phyloP scores from a whole-genome alignment of 1,139 yeast species.

The Debaryomyces robertsiae region DNA sequence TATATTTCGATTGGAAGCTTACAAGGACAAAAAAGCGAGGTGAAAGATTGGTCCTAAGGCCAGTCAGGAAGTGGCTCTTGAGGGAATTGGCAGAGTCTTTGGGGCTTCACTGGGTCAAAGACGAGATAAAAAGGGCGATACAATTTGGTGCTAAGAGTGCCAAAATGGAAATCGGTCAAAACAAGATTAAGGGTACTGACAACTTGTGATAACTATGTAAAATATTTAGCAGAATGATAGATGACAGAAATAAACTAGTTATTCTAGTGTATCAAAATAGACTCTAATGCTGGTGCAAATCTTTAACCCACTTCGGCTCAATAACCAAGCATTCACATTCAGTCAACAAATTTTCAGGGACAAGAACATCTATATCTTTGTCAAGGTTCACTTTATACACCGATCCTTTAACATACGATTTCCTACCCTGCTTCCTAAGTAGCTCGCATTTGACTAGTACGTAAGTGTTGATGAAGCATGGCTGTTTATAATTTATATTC shows the following conservation, averaged over 20 bases:
- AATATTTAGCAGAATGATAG: slow-evolving; percentile 9
- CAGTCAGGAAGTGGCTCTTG: slow-evolving; percentile 61
- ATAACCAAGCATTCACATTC: slow-evolving; percentile 48
- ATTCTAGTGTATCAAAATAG: background rate
- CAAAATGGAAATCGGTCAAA: slow-evolving; percentile 77
- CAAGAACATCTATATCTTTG: slow-evolving; percentile 23
- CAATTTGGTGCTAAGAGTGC: slow-evolving; percentile 97
- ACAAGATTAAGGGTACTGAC: slow-evolving; percentile 67
- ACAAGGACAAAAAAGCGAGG: slow-evolving; percentile 30
- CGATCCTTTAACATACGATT: slow-evolving; percentile 46
- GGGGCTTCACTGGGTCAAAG: slow-evolving; percentile 58
- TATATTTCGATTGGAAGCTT: slow-evolving; percentile 32
- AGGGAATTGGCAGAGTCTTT: slow-evolving; percentile 60
- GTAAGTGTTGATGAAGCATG: slow-evolving; percentile 37
- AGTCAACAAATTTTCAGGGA: slow-evolving; percentile 31
- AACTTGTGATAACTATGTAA: slow-evolving; percentile 14
- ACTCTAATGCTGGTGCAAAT: slow-evolving; percentile 23
- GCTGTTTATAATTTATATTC: slow-evolving; percentile 44
- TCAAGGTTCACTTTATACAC: slow-evolving; percentile 30
- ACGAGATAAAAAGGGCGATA: slow-evolving; percentile 90
- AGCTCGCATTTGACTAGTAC: slow-evolving; percentile 40
- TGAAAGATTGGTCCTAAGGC: slow-evolving; percentile 26
- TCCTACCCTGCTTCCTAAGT: slow-evolving; percentile 40
- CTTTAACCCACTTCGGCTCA: slow-evolving; percentile 51
- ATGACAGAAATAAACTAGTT: slow-evolving; percentile 5